Base-by-base conservation (phyloP, 306 rosid genomes). In the Lupinus albus region DNA sequence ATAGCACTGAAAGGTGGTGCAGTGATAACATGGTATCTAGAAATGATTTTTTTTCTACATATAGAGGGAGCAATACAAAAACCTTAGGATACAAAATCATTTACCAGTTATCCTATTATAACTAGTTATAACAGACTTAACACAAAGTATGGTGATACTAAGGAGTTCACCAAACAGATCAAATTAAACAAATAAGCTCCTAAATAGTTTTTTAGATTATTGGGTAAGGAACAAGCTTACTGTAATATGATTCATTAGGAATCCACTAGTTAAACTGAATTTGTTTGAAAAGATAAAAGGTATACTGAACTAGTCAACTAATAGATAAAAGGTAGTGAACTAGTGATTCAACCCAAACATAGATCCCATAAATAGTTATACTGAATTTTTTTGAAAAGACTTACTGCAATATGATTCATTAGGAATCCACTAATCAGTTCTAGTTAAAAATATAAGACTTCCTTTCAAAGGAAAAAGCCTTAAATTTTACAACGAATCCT, bases 341-440 rank as follows among this genome's bases (percentile, higher is more conserved):
- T n/a, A n/a, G n/a, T n/a, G n/a, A n/a, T 9, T 32, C 50, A 25
- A 32, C 51, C 63, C 36, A 41, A 45, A 13, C 3, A 30, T 44
- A 55, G 67, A 77, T 61, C 67, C 72, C 64, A 39, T n/a, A 36
- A 55, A 54, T 54, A 70, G 33, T 6, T 46, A 25, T 44, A n/a
- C n/a, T 8, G 8, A 72, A 14, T 75, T 20, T 66, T 21, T 66
- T 57, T 36, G 39, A n/a, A 67, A 15, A 48, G 35, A 49, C 32
- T 45, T 50, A 49, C 20, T 67, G 30, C 5, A 15, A 45, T 14
- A 67, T 0, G 5, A 49, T 25, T 11, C 45, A 16, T 42, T 53
- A 62, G 35, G 67, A 47, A 4, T 66, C 57, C 62, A 48, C 33
- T 2, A 61, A 67, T 74, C 18, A 58, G 50, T 48, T 28, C 30